Percentiles rank a stretch among this genome's conserved stretches.
phyloP scores from a whole-genome alignment of 768 basidiomycete species.

The Russula abietina region DNA sequence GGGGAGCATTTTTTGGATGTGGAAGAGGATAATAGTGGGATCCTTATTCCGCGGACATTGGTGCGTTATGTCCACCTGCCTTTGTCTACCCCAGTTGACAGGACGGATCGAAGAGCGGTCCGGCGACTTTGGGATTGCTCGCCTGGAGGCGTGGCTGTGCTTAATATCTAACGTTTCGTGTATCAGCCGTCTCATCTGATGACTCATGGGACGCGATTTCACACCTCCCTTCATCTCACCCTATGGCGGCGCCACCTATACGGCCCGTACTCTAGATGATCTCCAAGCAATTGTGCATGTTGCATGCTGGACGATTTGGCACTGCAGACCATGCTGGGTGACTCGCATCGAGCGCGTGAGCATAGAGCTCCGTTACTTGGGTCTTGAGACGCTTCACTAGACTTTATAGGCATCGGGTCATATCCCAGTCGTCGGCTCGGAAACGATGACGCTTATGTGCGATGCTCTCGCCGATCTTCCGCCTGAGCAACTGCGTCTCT shows the following conservation, averaged over 20 bases:
- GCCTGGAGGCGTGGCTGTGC: slow-evolving; percentile 70
- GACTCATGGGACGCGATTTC: slow-evolving; percentile 80
- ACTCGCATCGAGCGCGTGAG: slow-evolving; percentile 38
- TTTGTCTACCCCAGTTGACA: neutral
- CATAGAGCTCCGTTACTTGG: slow-evolving; percentile 85
- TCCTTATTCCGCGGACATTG: slow-evolving; percentile 72
- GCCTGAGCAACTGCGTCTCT: too few relatives aligned
- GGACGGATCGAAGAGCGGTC: slow-evolving; percentile 48
- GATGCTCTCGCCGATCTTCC: slow-evolving; percentile 92
- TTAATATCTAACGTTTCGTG: slow-evolving; percentile 85
- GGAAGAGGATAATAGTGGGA: slow-evolving; percentile 63
- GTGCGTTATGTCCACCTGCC: slow-evolving; percentile 39
- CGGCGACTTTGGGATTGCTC: slow-evolving; percentile 90
- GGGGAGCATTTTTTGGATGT: slow-evolving; percentile 14
- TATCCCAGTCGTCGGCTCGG: too few relatives aligned
- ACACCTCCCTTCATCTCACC: slow-evolving; percentile 65
- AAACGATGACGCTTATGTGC: slow-evolving; percentile 91
- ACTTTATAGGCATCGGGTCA: slow-evolving; percentile 92
- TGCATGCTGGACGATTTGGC: too few relatives aligned
- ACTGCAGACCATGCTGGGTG: slow-evolving; percentile 48
- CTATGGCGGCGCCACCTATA: slow-evolving; percentile 69
- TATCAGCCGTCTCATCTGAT: too few relatives aligned
- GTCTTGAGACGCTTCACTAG: slow-evolving; percentile 80
- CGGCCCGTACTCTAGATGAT: slow-evolving; percentile 75
- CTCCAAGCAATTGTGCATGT: slow-evolving; percentile 62